Base-by-base conservation (phyloP, 352 stramenopile species). In the Pythium rishiriense region DNA sequence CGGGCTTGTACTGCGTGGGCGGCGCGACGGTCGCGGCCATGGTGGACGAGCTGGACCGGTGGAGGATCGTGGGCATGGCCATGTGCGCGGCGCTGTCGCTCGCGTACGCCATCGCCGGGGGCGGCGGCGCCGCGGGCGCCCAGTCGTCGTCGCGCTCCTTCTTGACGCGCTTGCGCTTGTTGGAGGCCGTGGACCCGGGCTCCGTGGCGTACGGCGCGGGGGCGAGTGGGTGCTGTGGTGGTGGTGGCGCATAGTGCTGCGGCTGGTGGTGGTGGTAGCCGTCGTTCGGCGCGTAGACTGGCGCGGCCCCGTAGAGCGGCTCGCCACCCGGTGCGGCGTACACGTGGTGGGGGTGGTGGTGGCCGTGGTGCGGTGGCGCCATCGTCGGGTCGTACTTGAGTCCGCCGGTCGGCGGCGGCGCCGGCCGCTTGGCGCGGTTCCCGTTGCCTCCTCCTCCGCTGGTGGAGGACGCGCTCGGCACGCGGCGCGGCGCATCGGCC, bases 111-210 rank as follows among this genome's bases (percentile, higher is more conserved):
- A 54, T 43, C 37, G 55, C 31, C 24, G 58, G 59, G 6, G 66
- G 52, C 19, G 49, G 63, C 17, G 57, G 63, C 28, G 58, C 42
- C 14, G 55, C 12, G 10, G 54, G 54, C 33, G 51, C 51, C 58
- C 53, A 68, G 21, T 75, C 67, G 25, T 70, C 60, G 17, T 70
- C 69, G 28, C 61, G 60, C 24, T 63, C 68, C 52, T 70, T 74
- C 70, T 87, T 90, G 28, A 74, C 76, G 56, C 79, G 70, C 68
- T 87, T 90, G 66, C 62, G 71, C 55, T 87, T 83, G 52, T 48
- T 58, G 24, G 62, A 70, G 11, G 46, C 19, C 22, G n/a, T n/a
- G n/a, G 46, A 59, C 11, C 42, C 42, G 42, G 62, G 33, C n/a
- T 59, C 65, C 28, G 66, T 69, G 19, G 66, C 73, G 58, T 82